phyloP scores from a whole-genome alignment of 495 filamentous ascomycete species.

The Neohortaea acidophila region DNA sequence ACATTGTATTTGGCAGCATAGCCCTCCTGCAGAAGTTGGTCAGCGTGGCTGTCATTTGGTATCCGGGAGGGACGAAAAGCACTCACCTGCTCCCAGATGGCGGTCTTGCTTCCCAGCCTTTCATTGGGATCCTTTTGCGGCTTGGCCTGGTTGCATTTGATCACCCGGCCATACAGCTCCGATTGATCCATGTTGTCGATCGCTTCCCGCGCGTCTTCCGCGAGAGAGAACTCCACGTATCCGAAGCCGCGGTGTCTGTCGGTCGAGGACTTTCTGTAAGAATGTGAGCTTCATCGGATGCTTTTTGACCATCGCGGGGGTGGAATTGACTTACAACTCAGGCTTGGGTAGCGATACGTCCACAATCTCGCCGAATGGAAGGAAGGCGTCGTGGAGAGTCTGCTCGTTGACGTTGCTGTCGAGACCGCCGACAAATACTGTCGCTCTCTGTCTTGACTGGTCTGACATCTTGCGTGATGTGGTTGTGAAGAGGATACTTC shows the following conservation, averaged over 20 bases:
- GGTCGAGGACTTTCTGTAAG: slow-evolving; percentile 36
- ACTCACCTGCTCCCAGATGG: slow-evolving; percentile 91
- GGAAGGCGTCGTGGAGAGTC: slow-evolving; percentile 75
- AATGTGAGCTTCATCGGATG: not conserved
- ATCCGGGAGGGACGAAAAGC: not conserved
- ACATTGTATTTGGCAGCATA: slow-evolving; percentile 84
- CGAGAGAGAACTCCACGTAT: slow-evolving; percentile 85
- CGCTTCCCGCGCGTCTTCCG: slow-evolving; percentile 77
- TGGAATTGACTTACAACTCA: slow-evolving; percentile 34
- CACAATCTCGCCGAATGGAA: slow-evolving; percentile 88
- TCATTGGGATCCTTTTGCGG: slow-evolving; percentile 78
- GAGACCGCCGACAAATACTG: slow-evolving; percentile 81
- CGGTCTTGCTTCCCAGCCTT: slow-evolving; percentile 82
- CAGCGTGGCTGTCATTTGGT: slow-evolving; percentile 5
- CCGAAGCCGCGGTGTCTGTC: slow-evolving; percentile 85
- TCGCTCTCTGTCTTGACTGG: slow-evolving; percentile 68
- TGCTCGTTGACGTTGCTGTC: slow-evolving; percentile 58
- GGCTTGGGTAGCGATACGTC: slow-evolving; percentile 81
- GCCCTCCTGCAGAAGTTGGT: slow-evolving; percentile 51
- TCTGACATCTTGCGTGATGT: slow-evolving; percentile 48
- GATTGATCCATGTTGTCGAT: slow-evolving; percentile 99
- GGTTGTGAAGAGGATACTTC: no score
- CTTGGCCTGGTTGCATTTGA: slow-evolving; percentile 86
- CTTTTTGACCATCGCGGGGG: not conserved
- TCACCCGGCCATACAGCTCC: slow-evolving; percentile 81